phyloP scores from a whole-genome alignment of 2,329 filamentous ascomycete species.

The Cladosporium cucumerinum region DNA sequence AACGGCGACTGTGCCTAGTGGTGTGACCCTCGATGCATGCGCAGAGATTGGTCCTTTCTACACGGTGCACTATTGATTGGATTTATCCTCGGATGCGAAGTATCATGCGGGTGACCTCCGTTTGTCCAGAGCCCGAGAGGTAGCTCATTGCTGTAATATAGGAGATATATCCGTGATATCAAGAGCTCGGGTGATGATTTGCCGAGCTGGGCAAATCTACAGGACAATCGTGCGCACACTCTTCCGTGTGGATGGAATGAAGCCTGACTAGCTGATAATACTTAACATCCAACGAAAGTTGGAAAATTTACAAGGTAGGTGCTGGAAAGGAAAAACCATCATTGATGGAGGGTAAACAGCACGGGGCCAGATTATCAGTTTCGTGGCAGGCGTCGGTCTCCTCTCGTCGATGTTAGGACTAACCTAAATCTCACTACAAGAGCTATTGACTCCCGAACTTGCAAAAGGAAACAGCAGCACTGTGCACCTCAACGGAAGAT shows the following conservation, averaged over 20 bases:
- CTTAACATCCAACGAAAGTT: neutral
- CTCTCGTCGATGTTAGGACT: neutral
- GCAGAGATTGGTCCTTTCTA: neutral
- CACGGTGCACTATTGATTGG: neutral
- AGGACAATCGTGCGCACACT: neutral
- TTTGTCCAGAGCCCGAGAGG: neutral
- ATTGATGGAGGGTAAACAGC: neutral
- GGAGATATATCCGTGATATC: neutral
- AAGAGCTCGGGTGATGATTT: neutral
- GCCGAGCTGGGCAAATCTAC: neutral
- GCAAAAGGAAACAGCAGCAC: neutral
- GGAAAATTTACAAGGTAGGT: too few relatives aligned
- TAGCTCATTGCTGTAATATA: neutral
- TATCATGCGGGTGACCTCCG: neutral
- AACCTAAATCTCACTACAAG: neutral
- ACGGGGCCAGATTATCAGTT: neutral
- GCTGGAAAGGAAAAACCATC: neutral
- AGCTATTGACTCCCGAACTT: neutral
- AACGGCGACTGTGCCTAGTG: slow-evolving; percentile 10
- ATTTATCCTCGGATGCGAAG: neutral
- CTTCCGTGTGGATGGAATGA: neutral
- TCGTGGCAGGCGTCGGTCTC: neutral
- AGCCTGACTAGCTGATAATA: neutral
- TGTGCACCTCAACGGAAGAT: neutral
- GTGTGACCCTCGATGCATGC: neutral